Evolutionary conservation across 768 basidiomycete genomes (phyloP), one percentile per base, ranked within the genome.

Genomic region (Lactifluus rugatus): DNA sequence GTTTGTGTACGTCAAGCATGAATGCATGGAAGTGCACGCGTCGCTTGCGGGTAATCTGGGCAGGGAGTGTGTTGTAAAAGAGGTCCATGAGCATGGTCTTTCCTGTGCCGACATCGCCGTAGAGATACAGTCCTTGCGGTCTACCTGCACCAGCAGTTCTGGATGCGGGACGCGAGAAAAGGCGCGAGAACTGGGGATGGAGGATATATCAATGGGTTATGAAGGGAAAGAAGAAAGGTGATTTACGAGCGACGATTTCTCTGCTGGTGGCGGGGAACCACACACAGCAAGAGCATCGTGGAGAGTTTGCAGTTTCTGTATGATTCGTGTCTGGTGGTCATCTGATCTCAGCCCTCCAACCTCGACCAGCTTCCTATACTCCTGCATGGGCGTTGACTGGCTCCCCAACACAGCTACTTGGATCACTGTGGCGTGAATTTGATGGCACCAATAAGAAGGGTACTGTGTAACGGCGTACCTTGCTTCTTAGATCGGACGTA

Each of bases 81-180:
- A 99, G 77, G 71, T 99, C 96, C 96, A 99, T 99, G 62, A 99
- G 84, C 94, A 98, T 97, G 0, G 88, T 89, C 76, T 98, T 97
- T 14, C 96, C 95, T 9, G 95, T 96, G 2, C 95, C 95, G 59
- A 99, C 96, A 64, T 93, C 89, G 32, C 95, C 96, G 69, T 89
- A 93, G 19, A 99, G 84, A 73, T 99, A 98, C 31, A 98, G 78
- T 10, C 95, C 92, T 75, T 73, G 0, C 81, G 81, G 8, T 79
- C 75, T 2, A 68, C 48, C 2, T 64, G 59, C 2, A 64, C 59
- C 8, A 65, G 62, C 10, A 61, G 56, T 9, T 61, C 48, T 49
- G 61, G 60, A 11, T 65, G 58, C n/a, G 16, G 48, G 48, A 7
- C 31, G 44, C 5, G 56, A 61, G 36, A 64, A 64, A 41, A 64